Base-by-base conservation (phyloP, 345 rosid genomes). In the Syzygium grande region DNA sequence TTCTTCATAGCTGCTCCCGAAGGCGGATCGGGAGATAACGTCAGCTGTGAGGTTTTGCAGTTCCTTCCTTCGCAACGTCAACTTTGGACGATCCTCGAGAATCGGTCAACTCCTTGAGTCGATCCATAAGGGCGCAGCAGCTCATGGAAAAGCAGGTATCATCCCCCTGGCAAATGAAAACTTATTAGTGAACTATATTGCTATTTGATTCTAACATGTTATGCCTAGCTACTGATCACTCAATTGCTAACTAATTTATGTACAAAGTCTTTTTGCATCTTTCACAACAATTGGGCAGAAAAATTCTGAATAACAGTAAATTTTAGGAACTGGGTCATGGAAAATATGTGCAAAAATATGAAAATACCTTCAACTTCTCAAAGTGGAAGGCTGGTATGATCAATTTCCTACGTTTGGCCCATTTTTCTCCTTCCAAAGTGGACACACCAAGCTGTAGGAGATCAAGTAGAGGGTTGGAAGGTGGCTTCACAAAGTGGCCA, bases 1-100 rank as follows among this genome's bases (percentile, higher is more conserved):
- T 92, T 92, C 90, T 89, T 92, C 91, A 87, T 92, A 92, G 88
- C 79, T 93, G 90, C 94, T 91, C 85, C 93, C 94, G 30, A 94
- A 92, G 29, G 93, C 95, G 23, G 92, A 90, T 58, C 91, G 86
- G 30, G 94, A 92, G 88, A 92, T 91, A 80, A 88, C 89, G 89
- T 92, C 95, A 17, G 86, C 89, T 2, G 93, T 87, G n/a, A 94
- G 92, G 25, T 87, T 91, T 65, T 90, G 96, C 83, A 93, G 56
- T 52, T 94, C 91, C 3, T 52, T 94, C 91, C 3, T 92, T 93
- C 92, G 93, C 91, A 41, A 93, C 85, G 80, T 94, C 95, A 43
- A 94, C 59, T 87, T 94, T 93, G 19, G 78, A 86, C n/a, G 87
- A 85, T 85, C 87, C 91, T 85, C 89, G 86, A 51, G 53, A 52